Conservation (phyloP, 208 protist genomes). For the Porcisia deanei region DNA sequence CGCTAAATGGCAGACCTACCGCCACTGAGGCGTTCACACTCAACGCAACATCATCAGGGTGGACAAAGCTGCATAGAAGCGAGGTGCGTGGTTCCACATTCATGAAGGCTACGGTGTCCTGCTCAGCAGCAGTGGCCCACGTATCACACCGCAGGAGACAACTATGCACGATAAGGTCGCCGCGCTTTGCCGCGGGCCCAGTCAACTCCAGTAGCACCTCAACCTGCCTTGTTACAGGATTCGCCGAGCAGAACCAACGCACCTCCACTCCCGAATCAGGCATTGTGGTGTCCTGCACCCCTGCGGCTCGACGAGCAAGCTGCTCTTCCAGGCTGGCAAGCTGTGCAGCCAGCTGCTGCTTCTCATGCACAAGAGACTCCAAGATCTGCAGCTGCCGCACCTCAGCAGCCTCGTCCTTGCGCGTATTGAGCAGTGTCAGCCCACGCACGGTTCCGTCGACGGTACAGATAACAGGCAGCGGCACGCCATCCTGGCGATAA, state of each 20-base stretch:
- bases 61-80: constrained; percentile 64
- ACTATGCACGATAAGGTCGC: constrained; percentile 68
- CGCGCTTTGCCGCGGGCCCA: constrained; percentile 19
- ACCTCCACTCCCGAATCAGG: constrained; percentile 60
- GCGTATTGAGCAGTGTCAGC: constrained; percentile 56
- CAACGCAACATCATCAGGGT: constrained; percentile 57
- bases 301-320: constrained; percentile 23
- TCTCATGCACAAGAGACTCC: constrained; percentile 71
- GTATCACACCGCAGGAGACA: constrained; percentile 68
- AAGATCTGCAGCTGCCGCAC: constrained; percentile 57
- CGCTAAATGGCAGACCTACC: constrained; percentile 64
- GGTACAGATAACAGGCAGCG: constrained; percentile 83
- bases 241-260: constrained; percentile 20
- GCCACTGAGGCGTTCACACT: constrained; percentile 74
- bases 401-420: constrained; percentile 50
- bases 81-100: constrained; percentile 29
- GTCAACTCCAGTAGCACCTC: constrained; percentile 34
- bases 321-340: constrained; percentile 75
- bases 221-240: constrained; percentile 17
- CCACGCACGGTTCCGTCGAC: constrained; percentile 89
- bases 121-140: constrained; percentile 24
- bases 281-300: constrained; percentile 64
- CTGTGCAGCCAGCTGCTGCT: constrained; percentile 77
- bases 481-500: constrained; percentile 87
- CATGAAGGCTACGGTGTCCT: constrained; percentile 17